Evolutionary conservation across 176 grass and related monocot genomes (phyloP).

Genomic region (Oryza glaberrima): DNA sequence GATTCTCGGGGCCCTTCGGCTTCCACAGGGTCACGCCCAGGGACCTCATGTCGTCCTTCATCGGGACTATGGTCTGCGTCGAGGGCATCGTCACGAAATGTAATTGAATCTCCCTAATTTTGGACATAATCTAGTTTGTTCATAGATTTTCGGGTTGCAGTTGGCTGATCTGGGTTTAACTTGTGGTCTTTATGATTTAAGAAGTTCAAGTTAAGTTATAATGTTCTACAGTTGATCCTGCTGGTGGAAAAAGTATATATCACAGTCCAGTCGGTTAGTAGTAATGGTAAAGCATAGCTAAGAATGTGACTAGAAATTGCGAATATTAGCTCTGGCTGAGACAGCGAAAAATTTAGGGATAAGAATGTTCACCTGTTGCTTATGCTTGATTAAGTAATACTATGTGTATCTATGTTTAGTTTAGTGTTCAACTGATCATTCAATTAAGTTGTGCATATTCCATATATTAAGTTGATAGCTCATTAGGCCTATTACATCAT

Average conservation of each 20-base stretch:
- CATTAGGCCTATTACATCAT: neutral
- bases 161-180: neutral
- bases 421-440: neutral
- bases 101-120: conserved; percentile 27
- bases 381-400: neutral
- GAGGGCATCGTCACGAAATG: conserved; percentile 99
- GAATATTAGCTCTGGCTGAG: neutral
- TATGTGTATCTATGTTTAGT: neutral
- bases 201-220: neutral
- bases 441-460: neutral
- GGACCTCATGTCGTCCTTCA: conserved; percentile 99
- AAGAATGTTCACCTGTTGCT: neutral
- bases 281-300: neutral
- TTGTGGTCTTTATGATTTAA: neutral
- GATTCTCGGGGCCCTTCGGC: conserved; percentile 88
- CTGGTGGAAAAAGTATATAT: neutral
- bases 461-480: neutral
- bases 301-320: too few species aligned
- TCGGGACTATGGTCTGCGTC: conserved; percentile 96
- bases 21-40: conserved; percentile 95
- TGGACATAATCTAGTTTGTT: neutral
- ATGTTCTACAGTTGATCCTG: neutral
- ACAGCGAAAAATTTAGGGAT: neutral
- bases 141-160: neutral
- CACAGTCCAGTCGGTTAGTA: neutral